Conservation (phyloP, 1,139 yeast genomes). For the Yamadazyma spencermartinsiae region DNA sequence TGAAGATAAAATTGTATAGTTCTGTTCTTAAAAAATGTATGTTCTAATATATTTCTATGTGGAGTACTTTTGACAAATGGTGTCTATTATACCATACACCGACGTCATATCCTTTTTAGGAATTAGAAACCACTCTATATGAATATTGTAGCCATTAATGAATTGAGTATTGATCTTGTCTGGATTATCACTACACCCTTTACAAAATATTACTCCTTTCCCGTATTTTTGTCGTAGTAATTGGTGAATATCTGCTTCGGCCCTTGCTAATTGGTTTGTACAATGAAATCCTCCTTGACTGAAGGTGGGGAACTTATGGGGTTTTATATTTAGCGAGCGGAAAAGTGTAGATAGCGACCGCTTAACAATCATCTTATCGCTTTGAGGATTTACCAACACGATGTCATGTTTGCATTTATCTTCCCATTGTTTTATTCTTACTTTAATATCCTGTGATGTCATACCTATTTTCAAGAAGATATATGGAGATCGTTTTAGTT, state of each 20-base stretch:
- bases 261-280: slow-evolving; percentile 23
- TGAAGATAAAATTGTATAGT: slow-evolving; percentile 4
- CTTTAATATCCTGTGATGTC: slow-evolving; percentile 48
- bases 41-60: slow-evolving; percentile 1
- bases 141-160: slow-evolving; percentile 33
- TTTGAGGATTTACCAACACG: slow-evolving; percentile 13
- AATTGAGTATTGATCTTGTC: slow-evolving; percentile 9
- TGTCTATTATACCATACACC: slow-evolving; percentile 44
- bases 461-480: slow-evolving; percentile 56
- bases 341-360: slow-evolving; percentile 9
- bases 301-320: slow-evolving; percentile 9
- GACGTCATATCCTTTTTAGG: slow-evolving; percentile 41
- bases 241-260: slow-evolving; percentile 45
- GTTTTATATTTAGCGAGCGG: slow-evolving; percentile 7
- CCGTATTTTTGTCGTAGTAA: slow-evolving; percentile 39
- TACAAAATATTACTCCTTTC: slow-evolving; percentile 43
- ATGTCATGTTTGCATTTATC: slow-evolving; percentile 49
- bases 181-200: slow-evolving; percentile 27
- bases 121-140: slow-evolving; percentile 60
- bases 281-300: slow-evolving; percentile 36
- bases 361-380: slow-evolving; percentile 10
- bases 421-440: slow-evolving; percentile 56
- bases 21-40: slow-evolving; percentile 1
- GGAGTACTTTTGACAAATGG: slow-evolving; percentile 11
- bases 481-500: slow-evolving; percentile 37